A percentile compares a stretch with the other conserved stretches of the same genome.
Conservation (phyloP, 2,329 filamentous ascomycete species). For the Exophiala mesophila region DNA sequence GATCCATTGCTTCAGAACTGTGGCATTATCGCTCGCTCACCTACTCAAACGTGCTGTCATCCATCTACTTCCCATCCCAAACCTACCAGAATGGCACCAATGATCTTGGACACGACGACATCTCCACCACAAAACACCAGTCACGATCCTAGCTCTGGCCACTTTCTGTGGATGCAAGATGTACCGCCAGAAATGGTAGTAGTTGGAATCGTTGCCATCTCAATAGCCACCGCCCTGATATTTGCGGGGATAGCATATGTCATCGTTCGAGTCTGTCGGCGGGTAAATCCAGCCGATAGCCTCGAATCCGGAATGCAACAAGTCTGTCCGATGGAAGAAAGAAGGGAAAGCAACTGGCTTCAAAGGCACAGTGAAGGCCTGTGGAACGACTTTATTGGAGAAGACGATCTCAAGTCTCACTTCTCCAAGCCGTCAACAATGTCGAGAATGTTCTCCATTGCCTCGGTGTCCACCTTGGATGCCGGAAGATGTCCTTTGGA, state of each 20-base stretch:
- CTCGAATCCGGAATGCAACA: not conserved
- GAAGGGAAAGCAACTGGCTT: constrained; percentile 10
- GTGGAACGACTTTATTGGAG: constrained; percentile 17
- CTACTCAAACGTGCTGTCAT: no score
- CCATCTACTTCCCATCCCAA: no score
- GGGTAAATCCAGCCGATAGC: not conserved
- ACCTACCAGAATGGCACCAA: not conserved
- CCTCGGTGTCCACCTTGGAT: constrained; percentile 14
- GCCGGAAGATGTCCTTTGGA: constrained; percentile 16
- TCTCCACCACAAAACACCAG: no score
- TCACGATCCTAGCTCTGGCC: not conserved
- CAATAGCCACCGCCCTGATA: not conserved
- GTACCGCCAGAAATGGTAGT: not conserved
- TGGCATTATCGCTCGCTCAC: no score
- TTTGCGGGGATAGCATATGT: not conserved
- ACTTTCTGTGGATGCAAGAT: not conserved
- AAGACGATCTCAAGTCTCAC: constrained; percentile 17
- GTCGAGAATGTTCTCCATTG: constrained; percentile 18
- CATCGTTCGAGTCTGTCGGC: not conserved
- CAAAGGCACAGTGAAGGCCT: constrained; percentile 16
- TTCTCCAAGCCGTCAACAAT: constrained; percentile 12
- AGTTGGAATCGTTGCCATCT: not conserved
- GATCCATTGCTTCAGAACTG: no score
- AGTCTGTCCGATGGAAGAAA: not conserved
- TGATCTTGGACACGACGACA: not conserved